A percentile compares a stretch with the other conserved stretches of the same genome.
These are phyloP conservation scores for Cochlearia excelsa DNA, from an alignment of 345 rosid genomes.

Conservation along the genomic window DNA sequence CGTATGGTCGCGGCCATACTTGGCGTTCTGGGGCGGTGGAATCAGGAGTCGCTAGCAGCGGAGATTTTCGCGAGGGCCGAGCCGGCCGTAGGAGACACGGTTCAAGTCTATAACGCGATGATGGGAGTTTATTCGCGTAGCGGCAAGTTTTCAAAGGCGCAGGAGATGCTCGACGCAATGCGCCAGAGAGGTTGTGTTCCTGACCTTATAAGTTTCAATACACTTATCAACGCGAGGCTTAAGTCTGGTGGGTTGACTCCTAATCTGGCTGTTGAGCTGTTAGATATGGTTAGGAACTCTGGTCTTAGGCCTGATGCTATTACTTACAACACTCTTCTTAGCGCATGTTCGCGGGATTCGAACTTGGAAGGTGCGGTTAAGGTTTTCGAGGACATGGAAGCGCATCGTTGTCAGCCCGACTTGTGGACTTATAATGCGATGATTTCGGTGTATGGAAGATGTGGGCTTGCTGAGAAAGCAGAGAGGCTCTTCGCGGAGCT, in stretches of 20 bases:
- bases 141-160: slow-evolving; percentile 64
- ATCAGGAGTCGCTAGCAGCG: slow-evolving; percentile 67
- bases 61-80: slow-evolving; percentile 72
- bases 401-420: slow-evolving; percentile 75
- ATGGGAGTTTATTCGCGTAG: slow-evolving; percentile 87
- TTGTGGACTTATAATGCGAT: slow-evolving; percentile 96
- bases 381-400: slow-evolving; percentile 73
- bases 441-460: slow-evolving; percentile 87
- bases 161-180: slow-evolving; percentile 71
- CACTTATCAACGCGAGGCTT: slow-evolving; percentile 81
- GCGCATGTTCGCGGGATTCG: slow-evolving; percentile 78
- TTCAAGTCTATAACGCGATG: slow-evolving; percentile 93
- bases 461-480: slow-evolving; percentile 67
- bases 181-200: slow-evolving; percentile 78
- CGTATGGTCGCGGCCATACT: slow-evolving; percentile 83
- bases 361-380: slow-evolving; percentile 73
- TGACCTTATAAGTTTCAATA: slow-evolving; percentile 91
- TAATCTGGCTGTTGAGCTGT: slow-evolving; percentile 55
- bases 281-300: slow-evolving; percentile 69
- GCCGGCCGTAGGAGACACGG: slow-evolving; percentile 56
- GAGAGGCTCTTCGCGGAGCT: slow-evolving; percentile 68
- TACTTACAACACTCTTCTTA: slow-evolving; percentile 85
- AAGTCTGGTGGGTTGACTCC: slow-evolving; percentile 59
- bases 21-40: slow-evolving; percentile 79
- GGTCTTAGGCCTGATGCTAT: slow-evolving; percentile 87